Base-by-base conservation (phyloP, 179 eudicot species). In the Gypsophila paniculata region DNA sequence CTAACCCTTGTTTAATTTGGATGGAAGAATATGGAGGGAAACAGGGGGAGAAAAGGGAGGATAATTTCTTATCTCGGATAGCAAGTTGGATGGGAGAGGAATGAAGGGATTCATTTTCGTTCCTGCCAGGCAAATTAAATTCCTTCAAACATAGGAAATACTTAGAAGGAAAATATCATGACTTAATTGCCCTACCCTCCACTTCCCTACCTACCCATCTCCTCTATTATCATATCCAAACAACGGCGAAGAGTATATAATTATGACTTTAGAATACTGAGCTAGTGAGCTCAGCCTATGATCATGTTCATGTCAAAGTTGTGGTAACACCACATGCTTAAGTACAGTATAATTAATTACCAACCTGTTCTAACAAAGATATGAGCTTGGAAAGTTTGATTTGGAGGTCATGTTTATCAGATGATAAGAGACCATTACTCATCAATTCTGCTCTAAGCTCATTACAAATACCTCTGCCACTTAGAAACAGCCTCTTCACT, bases 311-410 rank as follows among this genome's bases (percentile, higher is more conserved):
- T 15, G 64, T 29, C 64, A 70, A 60, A 59, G 59, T 26, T 36
- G 54, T 13, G 66, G 26, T 64, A 39, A 42, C 29, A 65, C 10
- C 32, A 42, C 17, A 71, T 11, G 19, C 42, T 23, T 25, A 51
- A 46, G 55, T 53, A 70, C 38, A 38, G 61, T 3, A 23, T 19
- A 7, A 34, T 19, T 2, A 6, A 32, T 6, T 29, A 84, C 78
- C 29, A 42, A 93, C 98, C 96, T 94, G 94, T 76, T 94, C 96
- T 51, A 94, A 72, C 82, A 91, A 80, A 65, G 86, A 59, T 63
- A 91, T 73, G 17, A 94, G 97, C 87, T 90, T 91, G 53, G 86
- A 77, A 60, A 90, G 69, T 59, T 63, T 85, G 79, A 86, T 75
- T 74, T 88, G 86, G 59, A 83, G 75, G n/a, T 83, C 87, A 66